Evolutionary conservation across 2,329 filamentous ascomycete genomes (phyloP), one percentile per base, ranked within the genome.

Genomic region (Cercospora nicotianae): DNA sequence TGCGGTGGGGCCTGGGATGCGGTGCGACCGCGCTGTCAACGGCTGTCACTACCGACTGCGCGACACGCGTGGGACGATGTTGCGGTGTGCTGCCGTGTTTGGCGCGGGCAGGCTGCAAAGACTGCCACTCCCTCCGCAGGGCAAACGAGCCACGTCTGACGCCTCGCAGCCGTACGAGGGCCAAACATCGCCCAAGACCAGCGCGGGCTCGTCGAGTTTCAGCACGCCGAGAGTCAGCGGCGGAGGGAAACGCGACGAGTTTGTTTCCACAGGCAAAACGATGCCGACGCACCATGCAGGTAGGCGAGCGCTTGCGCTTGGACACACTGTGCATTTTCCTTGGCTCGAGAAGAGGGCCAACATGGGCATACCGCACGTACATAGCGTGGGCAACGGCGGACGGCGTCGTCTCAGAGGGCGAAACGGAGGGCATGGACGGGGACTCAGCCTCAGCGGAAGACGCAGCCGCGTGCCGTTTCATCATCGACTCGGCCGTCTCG

Each of bases 251-350:
- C 48, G 62, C 62, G 62, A 64, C 48, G 51, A 57, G 51, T 64
- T 39, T 58, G 62, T 64, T 64, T 63, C 18, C 28, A 26, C 51
- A 39, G 51, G 62, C 59, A 61, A 6, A 13, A 36, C 51, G 62
- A 64, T 64, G 62, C 62, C 62, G 62, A 58, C 36, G 48, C 62
- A 64, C 31, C 36, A 55, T 64, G 62, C 62, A 58, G 51, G 45
- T 58, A 64, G 48, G 62, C 62, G 62, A 63, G 28, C 36, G 45
- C 39, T 53, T 31, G 36, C 16, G 28, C 20, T 39, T 39, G 33
- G 33, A 39, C 33, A 31, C 26, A 39, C 20, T n/a, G 13, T 53
- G 61, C 16, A 18, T 18, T 30, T 23, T 10, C 16, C 61, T 23
- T 23, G 59, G 59, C 31, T 39, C 23, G 33, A 30, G 26, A 33